A percentile compares a stretch with the other conserved stretches of the same genome.
phyloP scores from a whole-genome alignment of 305 asterid genomes.

The Solanum hybrid region DNA sequence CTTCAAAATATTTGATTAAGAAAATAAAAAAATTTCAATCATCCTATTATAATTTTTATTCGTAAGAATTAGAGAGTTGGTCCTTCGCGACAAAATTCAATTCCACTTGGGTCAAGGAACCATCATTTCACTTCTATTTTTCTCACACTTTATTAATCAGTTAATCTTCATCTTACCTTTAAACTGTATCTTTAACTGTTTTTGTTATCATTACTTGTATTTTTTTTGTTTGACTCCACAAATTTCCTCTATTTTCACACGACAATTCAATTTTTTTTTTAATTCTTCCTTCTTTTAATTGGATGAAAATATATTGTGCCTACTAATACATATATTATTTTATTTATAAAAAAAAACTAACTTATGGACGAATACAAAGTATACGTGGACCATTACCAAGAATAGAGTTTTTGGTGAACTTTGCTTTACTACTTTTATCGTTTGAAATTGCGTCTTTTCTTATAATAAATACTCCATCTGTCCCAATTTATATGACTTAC shows the following conservation, averaged over 20 bases:
- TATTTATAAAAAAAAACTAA: background rate
- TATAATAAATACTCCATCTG: no score
- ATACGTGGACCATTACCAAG: background rate
- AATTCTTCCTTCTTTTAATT: background rate
- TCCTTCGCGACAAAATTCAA: background rate
- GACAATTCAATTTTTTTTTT: background rate
- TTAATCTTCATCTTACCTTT: background rate
- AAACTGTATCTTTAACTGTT: background rate
- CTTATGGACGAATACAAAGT: background rate
- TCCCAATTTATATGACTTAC: no score
- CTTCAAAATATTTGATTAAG: background rate
- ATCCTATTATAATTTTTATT: background rate
- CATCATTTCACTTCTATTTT: background rate
- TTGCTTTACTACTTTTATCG: background rate
- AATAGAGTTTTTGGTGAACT: background rate
- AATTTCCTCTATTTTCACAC: background rate
- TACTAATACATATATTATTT: background rate
- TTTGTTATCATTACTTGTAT: background rate
- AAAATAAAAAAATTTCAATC: background rate
- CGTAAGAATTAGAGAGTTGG: background rate
- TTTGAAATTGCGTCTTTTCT: background rate
- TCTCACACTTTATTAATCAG: background rate
- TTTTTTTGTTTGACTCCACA: background rate
- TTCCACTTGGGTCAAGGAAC: background rate
- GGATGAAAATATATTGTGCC: background rate